phyloP scores from a whole-genome alignment of 495 filamentous ascomycete genomes.

The Pseudevernia furfuracea region DNA sequence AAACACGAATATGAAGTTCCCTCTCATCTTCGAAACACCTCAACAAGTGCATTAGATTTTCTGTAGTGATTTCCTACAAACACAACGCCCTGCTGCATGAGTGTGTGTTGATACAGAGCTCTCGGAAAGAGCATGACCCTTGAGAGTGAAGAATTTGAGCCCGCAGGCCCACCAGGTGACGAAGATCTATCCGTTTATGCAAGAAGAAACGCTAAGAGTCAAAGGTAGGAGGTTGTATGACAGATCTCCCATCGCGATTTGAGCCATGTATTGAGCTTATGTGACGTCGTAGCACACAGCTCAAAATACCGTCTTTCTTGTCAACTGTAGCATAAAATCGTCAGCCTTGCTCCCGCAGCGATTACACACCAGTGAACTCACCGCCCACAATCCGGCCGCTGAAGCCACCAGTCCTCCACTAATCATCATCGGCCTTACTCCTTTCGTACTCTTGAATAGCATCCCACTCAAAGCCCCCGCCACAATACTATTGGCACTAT shows the following conservation, averaged over 20 bases:
- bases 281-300: not conserved
- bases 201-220: conserved; percentile 10
- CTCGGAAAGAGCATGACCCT: conserved; percentile 9
- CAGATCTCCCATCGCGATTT: not conserved
- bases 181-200: not conserved
- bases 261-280: not conserved
- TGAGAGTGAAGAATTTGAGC: conserved; percentile 13
- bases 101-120: conserved; percentile 8
- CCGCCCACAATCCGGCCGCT: conserved; percentile 80
- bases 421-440: conserved; percentile 84
- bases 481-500: conserved; percentile 75
- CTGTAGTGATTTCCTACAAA: not conserved
- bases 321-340: conserved; percentile 38
- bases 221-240: not conserved
- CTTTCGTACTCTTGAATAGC: conserved; percentile 92
- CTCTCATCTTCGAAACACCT: not conserved
- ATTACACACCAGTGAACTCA: conserved; percentile 42
- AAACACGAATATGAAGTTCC: not conserved
- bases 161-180: not conserved
- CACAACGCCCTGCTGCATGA: conserved; percentile 6
- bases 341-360: conserved; percentile 30
- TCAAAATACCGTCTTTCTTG: conserved; percentile 51
- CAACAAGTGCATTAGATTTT: not conserved
- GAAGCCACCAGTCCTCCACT: conserved; percentile 79
- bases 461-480: conserved; percentile 83